Base-by-base conservation (phyloP, 1,284 basidiomycete species). In the Ceratobasidium sp. region DNA sequence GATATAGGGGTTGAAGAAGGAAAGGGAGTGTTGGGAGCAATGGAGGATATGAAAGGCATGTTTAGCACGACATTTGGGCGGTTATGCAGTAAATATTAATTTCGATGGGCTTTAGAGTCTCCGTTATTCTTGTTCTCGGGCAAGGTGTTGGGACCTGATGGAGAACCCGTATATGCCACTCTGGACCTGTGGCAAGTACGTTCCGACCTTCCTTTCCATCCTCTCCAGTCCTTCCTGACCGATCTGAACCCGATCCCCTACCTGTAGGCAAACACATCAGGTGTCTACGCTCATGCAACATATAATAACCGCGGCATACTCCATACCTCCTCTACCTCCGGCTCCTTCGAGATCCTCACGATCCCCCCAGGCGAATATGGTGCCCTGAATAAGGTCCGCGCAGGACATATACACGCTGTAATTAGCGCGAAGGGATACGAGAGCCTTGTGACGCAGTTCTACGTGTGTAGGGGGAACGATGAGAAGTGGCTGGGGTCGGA, bases 11-110 rank as follows among this genome's bases (percentile, higher is more conserved):
- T 64, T 38, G 62, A 28, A 3, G 30, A 28, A 18, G 62, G 62
- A 8, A 64, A 50, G 23, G 59, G 43, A 1, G 23, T 38, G 28
- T 23, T 64, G 9, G 62, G 62, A 18, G 62, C 44, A 2, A 64
- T 47, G 30, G 41, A 64, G 50, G 62, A 50, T 47, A 32, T 64
- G 21, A 49, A 21, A 49, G 18, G 62, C 26, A 47, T 35, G 62
- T 50, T 16, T 9, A 5, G 18, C 26, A 13, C 11, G 32, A 38
- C n/a, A 18, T 41, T 3, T 8, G 32, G 21, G 23, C 41, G 32
- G 41, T 18, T 23, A 2, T 16, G 26, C 6, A 21, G 18, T 23
- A 11, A 35, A 9, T 16, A 14, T n/a, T 49, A 49, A 44, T 59
- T 59, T 38, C 18, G n/a, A n/a, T n/a, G n/a, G n/a, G n/a, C n/a